phyloP scores from a whole-genome alignment of 768 basidiomycete genomes.

The Glaciozyma antarctica region DNA sequence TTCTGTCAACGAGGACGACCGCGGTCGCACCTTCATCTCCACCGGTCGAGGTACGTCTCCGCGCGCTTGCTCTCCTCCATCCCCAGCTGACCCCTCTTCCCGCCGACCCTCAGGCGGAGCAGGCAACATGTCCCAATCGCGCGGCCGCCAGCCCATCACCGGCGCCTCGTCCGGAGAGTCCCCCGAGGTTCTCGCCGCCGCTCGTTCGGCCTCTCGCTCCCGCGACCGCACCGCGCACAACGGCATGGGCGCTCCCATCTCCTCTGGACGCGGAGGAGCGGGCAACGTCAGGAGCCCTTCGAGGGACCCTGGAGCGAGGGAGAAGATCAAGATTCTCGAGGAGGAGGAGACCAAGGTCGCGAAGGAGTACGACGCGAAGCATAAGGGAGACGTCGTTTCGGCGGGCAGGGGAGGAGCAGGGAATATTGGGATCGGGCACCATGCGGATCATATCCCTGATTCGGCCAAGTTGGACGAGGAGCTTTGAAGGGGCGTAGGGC shows the following conservation, averaged over 20 bases:
- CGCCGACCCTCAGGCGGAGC: constrained; percentile 13
- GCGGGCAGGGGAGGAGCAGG: constrained; percentile 22
- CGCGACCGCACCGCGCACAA: constrained; percentile 9
- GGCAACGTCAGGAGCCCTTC: constrained; percentile 17
- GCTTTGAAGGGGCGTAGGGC: too few relatives aligned
- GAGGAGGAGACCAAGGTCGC: constrained; percentile 9
- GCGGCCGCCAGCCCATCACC: constrained; percentile 18
- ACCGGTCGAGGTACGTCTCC: too few relatives aligned
- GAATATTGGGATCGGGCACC: not conserved
- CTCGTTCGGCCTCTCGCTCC: constrained; percentile 21
- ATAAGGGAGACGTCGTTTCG: constrained; percentile 6
- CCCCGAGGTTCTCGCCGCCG: constrained; percentile 8
- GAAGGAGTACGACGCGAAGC: constrained; percentile 19
- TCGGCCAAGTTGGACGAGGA: not conserved
- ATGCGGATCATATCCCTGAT: not conserved
- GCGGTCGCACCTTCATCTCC: too few relatives aligned
- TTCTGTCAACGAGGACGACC: too few relatives aligned
- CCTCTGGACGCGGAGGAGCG: constrained; percentile 18
- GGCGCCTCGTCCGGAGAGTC: constrained; percentile 1
- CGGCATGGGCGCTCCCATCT: constrained; percentile 21
- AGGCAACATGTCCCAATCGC: constrained; percentile 30
- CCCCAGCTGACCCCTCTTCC: too few relatives aligned
- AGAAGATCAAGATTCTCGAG: not conserved
- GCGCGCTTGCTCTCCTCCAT: too few relatives aligned
- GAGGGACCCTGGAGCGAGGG: not conserved